These are phyloP conservation scores for Trifolium repens DNA, from an alignment of 306 rosid species.

Conservation along the genomic window DNA sequence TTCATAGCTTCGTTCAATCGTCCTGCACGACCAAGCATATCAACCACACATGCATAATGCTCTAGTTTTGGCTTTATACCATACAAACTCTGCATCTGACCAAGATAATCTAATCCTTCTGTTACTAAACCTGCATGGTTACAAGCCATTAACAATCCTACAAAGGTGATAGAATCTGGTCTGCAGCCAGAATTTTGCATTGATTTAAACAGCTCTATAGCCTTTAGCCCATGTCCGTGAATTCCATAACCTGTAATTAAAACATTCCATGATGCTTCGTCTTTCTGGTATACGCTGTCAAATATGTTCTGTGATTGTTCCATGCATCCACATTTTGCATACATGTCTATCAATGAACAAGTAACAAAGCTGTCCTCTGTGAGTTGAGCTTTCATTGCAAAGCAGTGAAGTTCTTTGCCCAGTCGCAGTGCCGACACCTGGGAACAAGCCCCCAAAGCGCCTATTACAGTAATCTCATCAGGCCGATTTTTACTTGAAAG, in stretches of 20 bases:
- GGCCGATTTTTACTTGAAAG: slow-evolving; percentile 51
- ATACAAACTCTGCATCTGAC: slow-evolving; percentile 62
- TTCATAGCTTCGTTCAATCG: slow-evolving; percentile 65
- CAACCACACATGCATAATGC: slow-evolving; percentile 83
- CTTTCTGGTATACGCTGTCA: slow-evolving; percentile 53
- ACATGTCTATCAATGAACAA: slow-evolving; percentile 85
- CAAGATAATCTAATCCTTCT: slow-evolving; percentile 64
- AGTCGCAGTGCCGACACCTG: slow-evolving; percentile 63
- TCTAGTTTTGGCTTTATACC: slow-evolving; percentile 66
- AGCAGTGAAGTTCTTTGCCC: slow-evolving; percentile 81
- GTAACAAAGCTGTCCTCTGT: slow-evolving; percentile 57
- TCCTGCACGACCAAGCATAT: slow-evolving; percentile 84
- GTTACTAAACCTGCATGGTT: slow-evolving; percentile 75
- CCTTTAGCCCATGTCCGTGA: slow-evolving; percentile 74
- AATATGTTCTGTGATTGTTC: slow-evolving; percentile 64
- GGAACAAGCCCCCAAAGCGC: slow-evolving; percentile 74
- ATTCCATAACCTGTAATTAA: slow-evolving; percentile 79
- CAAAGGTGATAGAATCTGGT: slow-evolving; percentile 74
- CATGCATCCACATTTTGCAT: slow-evolving; percentile 82
- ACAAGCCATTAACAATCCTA: slow-evolving; percentile 79
- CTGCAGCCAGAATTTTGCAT: slow-evolving; percentile 57
- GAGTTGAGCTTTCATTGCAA: slow-evolving; percentile 56
- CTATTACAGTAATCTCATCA: slow-evolving; percentile 51
- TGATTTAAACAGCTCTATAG: slow-evolving; percentile 65
- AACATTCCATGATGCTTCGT: slow-evolving; percentile 75